Evolutionary conservation across 2,329 filamentous ascomycete species (phyloP).

Genomic region (Fusarium sp.): DNA sequence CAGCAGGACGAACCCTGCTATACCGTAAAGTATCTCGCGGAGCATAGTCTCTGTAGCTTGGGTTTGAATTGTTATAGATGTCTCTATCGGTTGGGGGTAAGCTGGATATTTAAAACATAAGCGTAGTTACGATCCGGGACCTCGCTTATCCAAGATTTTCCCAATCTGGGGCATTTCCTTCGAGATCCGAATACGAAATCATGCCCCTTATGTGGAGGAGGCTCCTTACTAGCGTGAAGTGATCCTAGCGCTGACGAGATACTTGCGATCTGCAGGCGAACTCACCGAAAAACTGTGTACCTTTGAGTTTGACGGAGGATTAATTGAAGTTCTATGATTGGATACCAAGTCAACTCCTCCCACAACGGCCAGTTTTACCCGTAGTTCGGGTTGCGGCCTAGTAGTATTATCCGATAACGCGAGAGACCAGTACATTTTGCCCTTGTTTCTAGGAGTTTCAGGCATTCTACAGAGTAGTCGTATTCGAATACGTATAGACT

Average conservation of each 20-base stretch:
- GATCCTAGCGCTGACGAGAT: neutral
- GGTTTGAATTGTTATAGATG: neutral
- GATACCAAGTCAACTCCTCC: neutral
- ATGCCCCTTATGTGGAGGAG: slow-evolving; percentile 15
- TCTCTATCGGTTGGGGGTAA: neutral
- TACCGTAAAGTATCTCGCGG: slow-evolving; percentile 25
- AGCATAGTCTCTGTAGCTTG: slow-evolving; percentile 28
- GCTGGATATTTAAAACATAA: neutral
- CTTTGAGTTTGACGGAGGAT: neutral
- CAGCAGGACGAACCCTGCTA: slow-evolving; percentile 24
- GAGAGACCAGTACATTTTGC: neutral
- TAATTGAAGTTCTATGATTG: neutral
- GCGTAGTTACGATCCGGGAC: neutral
- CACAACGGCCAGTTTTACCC: neutral
- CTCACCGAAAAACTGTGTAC: neutral
- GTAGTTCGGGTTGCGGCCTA: neutral
- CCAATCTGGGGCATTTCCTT: neutral
- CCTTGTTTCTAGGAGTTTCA: neutral
- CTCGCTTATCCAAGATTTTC: slow-evolving; percentile 9
- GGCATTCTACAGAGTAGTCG: too few relatives aligned
- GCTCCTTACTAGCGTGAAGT: neutral
- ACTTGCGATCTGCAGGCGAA: neutral
- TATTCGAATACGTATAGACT: neutral
- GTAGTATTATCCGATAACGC: neutral
- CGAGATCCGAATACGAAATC: slow-evolving; percentile 20